Base-by-base conservation (phyloP, 495 filamentous ascomycete species). In the Hyaloscypha hepaticicola region DNA sequence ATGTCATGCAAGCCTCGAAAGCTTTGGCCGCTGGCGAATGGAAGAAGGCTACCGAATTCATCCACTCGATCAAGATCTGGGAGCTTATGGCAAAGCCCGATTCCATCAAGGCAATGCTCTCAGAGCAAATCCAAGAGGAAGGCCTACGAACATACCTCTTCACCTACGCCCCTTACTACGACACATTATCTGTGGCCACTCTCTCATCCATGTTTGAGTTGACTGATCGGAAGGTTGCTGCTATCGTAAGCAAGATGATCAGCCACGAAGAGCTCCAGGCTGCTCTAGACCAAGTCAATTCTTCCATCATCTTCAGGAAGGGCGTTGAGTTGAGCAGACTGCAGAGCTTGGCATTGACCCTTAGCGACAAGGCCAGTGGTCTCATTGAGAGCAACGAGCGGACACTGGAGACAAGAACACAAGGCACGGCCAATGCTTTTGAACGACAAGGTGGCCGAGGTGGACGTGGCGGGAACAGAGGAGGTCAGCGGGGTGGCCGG, bases 221-320 rank as follows among this genome's bases (percentile, higher is more conserved):
- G 3, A 81, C 90, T 33, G 83, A 89, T 68, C 87, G 88, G 77
- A 98, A 96, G 82, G 94, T 96, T 33, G 80, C 88, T 12, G 92
- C 95, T n/a, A 85, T 99, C 64, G 88, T 99, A 73, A 94, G 90
- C 84, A 96, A 96, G 80, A 99, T 99, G 95, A 98, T 98, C 77
- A 96, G 92, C 64, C 95, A 99, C 79, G 95, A 99, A 75, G 95
- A 99, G 72, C 86, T 99, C 48, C 91, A 90, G 28, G 95, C 95
- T 59, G 96, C 95, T 33, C 85, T 99, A 45, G 95, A 99, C 82
- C 95, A 98, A 78, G 96, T 99, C 78, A 97, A 94, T 76, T 87
- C 90, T 64, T 94, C 92, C 41, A 93, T 99, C 76, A 92, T 98
- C 78, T 99, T 99, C 90, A 88, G 96, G 77, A 98, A 98, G 88